Percentiles rank a stretch among this genome's conserved stretches.
Evolutionary conservation across 805 yeast species (phyloP).

Genomic region (Zygosaccharomyces lentus): DNA sequence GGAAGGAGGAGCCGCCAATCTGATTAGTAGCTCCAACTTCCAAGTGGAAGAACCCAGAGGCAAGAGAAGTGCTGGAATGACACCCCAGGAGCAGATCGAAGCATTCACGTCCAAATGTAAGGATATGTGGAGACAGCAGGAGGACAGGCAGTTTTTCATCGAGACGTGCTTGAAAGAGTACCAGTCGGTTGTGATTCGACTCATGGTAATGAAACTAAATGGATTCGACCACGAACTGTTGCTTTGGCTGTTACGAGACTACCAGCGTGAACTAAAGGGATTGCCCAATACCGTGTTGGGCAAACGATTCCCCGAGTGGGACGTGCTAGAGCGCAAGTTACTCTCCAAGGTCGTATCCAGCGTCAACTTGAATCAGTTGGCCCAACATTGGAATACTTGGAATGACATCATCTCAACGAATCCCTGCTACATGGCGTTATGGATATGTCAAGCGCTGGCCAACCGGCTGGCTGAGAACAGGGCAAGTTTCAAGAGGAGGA

Average conservation of each 20-base stretch:
- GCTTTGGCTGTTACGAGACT: constrained; percentile 13
- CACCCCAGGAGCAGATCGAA: constrained; percentile 16
- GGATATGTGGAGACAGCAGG: constrained; percentile 18
- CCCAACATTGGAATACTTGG: constrained; percentile 20
- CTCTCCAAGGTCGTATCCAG: constrained; percentile 13
- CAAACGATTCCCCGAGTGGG: constrained; percentile 15
- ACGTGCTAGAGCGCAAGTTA: constrained; percentile 13
- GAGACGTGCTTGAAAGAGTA: constrained; percentile 15
- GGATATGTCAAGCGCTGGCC: constrained; percentile 10
- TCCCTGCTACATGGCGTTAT: constrained; percentile 15
- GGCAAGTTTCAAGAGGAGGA: constrained; percentile 13
- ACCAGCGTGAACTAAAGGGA: constrained; percentile 2
- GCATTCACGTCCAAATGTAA: constrained; percentile 14
- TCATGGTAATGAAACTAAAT: constrained; percentile 16
- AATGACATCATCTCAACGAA: constrained; percentile 8
- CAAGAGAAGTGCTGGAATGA: constrained; percentile 15
- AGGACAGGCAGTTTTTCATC: constrained; percentile 13
- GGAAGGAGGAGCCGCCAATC: constrained; percentile 13
- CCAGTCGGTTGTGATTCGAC: constrained; percentile 14
- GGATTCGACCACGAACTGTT: constrained; percentile 20
- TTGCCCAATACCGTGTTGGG: constrained; percentile 1
- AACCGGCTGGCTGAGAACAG: constrained; percentile 6
- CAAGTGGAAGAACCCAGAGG: constrained; percentile 50
- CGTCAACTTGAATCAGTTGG: constrained; percentile 14
- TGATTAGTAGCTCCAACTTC: constrained; percentile 27